These are phyloP conservation scores for Byssothecium circinans DNA, from an alignment of 2,329 filamentous ascomycete species.

Conservation along the genomic window DNA sequence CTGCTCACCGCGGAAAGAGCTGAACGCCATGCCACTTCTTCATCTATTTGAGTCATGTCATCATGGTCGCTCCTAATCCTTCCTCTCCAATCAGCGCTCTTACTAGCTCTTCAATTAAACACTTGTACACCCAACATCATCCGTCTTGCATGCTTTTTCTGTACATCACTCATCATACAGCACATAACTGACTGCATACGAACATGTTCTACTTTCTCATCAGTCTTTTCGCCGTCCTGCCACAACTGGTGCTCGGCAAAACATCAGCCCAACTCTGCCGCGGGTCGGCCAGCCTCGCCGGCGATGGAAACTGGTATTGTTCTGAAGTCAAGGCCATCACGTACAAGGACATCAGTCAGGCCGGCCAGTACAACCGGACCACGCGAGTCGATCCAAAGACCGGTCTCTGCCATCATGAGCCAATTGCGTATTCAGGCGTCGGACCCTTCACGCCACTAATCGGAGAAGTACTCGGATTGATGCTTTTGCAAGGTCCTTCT, in stretches of 20 bases:
- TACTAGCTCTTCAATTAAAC: not conserved
- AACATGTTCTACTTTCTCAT: constrained; percentile 25
- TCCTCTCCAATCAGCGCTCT: not conserved
- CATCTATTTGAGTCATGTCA: no score
- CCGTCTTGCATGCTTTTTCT: not conserved
- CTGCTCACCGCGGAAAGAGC: not conserved
- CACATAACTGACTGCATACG: constrained; percentile 10
- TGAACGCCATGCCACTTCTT: not conserved
- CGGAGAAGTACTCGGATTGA: constrained; percentile 63
- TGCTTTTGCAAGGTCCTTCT: not conserved
- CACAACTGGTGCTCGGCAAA: constrained; percentile 21
- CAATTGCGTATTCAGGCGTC: constrained; percentile 58
- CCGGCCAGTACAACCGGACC: constrained; percentile 67
- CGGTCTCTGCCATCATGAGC: constrained; percentile 57
- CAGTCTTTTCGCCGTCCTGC: constrained; percentile 10
- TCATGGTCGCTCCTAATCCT: no score
- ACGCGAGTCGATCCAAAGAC: constrained; percentile 60
- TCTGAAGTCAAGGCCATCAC: constrained; percentile 65
- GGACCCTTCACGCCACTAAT: constrained; percentile 68
- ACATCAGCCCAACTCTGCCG: constrained; percentile 38
- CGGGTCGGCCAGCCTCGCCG: constrained; percentile 31
- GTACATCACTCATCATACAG: not conserved
- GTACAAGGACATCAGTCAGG: constrained; percentile 63
- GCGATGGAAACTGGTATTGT: constrained; percentile 67
- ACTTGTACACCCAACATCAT: not conserved